Conservation (phyloP, 345 rosid species). For the Moricandia moricandioides region DNA sequence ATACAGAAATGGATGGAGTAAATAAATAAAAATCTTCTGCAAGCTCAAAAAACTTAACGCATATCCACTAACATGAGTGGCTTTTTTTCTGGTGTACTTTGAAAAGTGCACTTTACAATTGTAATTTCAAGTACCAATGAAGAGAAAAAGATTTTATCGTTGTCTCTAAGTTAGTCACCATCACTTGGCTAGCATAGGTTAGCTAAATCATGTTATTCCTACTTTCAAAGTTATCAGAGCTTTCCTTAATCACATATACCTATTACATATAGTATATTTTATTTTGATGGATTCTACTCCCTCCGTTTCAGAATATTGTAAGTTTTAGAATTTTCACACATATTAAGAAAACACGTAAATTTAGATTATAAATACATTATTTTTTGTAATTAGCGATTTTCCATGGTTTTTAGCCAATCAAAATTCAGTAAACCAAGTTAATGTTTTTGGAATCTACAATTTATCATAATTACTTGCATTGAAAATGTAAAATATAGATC, state of each 20-base stretch:
- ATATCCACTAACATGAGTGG: constrained; percentile 24
- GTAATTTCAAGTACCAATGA: constrained; percentile 37
- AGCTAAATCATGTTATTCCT: constrained; percentile 24
- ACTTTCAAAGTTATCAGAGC: constrained; percentile 34
- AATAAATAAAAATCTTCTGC: not conserved
- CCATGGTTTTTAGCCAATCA: too few species aligned
- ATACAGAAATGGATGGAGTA: too few species aligned
- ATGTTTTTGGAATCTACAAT: too few species aligned
- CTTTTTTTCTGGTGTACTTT: constrained; percentile 19
- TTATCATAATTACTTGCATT: too few species aligned
- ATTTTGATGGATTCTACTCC: constrained; percentile 27
- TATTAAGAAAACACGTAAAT: too few species aligned
- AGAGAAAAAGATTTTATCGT: constrained; percentile 18
- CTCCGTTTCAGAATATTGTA: too few species aligned
- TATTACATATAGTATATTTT: constrained; percentile 16
- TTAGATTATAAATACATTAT: too few species aligned
- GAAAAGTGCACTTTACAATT: constrained; percentile 33
- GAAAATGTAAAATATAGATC: too few species aligned
- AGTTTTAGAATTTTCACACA: too few species aligned
- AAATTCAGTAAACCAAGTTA: too few species aligned
- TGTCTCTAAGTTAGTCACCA: constrained; percentile 33
- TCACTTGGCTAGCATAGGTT: constrained; percentile 24
- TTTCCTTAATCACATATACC: constrained; percentile 21
- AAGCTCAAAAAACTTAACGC: constrained; percentile 11
- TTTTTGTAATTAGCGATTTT: too few species aligned